phyloP scores from a whole-genome alignment of 2,329 filamentous ascomycete genomes.

The Bertia moriformis region DNA sequence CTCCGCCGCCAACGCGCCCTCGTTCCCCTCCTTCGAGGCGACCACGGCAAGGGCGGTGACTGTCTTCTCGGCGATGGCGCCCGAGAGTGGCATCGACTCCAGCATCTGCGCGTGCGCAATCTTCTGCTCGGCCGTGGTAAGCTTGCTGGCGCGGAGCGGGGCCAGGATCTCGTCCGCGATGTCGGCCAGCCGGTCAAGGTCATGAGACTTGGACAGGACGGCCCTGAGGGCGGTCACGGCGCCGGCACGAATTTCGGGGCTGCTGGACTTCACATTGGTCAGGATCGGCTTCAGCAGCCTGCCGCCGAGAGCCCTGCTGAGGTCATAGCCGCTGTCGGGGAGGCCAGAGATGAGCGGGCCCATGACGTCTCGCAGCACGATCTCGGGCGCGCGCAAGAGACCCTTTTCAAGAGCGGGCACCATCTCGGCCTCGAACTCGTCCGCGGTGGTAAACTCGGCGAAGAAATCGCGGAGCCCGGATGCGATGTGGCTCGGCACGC shows the following conservation, averaged over 20 bases:
- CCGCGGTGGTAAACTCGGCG: slow-evolving; percentile 51
- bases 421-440: slow-evolving; percentile 64
- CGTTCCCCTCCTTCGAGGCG: slow-evolving; percentile 76
- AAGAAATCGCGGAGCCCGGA: slow-evolving; percentile 73
- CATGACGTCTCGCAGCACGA: slow-evolving; percentile 68
- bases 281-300: slow-evolving; percentile 75
- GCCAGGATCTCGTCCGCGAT: slow-evolving; percentile 64
- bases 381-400: slow-evolving; percentile 75
- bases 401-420: slow-evolving; percentile 78
- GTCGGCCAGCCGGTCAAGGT: slow-evolving; percentile 44
- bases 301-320: slow-evolving; percentile 57
- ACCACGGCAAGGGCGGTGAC: slow-evolving; percentile 51
- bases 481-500: slow-evolving; percentile 58
- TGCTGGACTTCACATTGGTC: slow-evolving; percentile 85
- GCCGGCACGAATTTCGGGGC: slow-evolving; percentile 60
- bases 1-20: slow-evolving; percentile 65
- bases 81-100: slow-evolving; percentile 42
- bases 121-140: slow-evolving; percentile 73
- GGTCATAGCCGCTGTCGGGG: slow-evolving; percentile 54
- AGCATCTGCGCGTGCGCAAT: slow-evolving; percentile 73
- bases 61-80: slow-evolving; percentile 50
- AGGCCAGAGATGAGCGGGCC: slow-evolving; percentile 59
- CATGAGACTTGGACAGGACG: slow-evolving; percentile 46
- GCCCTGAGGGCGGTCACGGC: slow-evolving; percentile 61
- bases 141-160: slow-evolving; percentile 70